Evolutionary conservation across 2,329 filamentous ascomycete species (phyloP).

Genomic region (Xylariaceae sp.): DNA sequence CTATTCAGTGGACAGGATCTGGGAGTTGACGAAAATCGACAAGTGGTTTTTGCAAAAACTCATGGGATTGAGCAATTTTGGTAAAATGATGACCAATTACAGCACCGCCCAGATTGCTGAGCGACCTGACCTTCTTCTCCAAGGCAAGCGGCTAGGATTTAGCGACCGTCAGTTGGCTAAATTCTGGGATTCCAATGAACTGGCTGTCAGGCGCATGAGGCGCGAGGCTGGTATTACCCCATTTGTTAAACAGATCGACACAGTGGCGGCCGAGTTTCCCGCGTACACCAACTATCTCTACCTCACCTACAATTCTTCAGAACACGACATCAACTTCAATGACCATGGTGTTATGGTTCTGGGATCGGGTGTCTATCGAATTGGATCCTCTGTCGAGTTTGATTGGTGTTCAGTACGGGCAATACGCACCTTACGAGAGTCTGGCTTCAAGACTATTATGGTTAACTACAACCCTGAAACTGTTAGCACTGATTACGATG

Average conservation of each 20-base stretch:
- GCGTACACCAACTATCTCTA: constrained; percentile 95
- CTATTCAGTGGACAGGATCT: constrained; percentile 94
- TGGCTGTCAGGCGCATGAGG: constrained; percentile 78
- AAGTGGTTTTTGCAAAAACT: constrained; percentile 96
- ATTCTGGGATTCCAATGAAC: constrained; percentile 92
- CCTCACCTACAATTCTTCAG: constrained; percentile 87
- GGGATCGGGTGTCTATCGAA: constrained; percentile 92
- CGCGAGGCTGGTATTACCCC: constrained; percentile 84
- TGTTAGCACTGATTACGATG: constrained; percentile 85
- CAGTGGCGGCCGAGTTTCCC: constrained; percentile 94
- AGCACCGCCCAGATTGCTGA: constrained; percentile 60
- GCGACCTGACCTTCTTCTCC: constrained; percentile 62
- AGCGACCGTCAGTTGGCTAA: constrained; percentile 89
- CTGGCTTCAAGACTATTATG: constrained; percentile 92
- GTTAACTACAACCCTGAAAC: constrained; percentile 77
- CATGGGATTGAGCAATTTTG: constrained; percentile 86
- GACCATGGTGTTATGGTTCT: constrained; percentile 96
- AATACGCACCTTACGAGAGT: constrained; percentile 80
- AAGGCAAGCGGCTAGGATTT: constrained; percentile 92
- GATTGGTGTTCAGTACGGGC: constrained; percentile 98
- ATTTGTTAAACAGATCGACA: constrained; percentile 97
- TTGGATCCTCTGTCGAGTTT: constrained; percentile 96
- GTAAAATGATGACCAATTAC: constrained; percentile 69
- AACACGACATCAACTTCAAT: constrained; percentile 77
- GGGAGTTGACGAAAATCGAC: constrained; percentile 97